Evolutionary conservation across 2,329 filamentous ascomycete genomes (phyloP), one percentile per base, ranked within the genome.

Genomic region (Cladosporium colombiae): DNA sequence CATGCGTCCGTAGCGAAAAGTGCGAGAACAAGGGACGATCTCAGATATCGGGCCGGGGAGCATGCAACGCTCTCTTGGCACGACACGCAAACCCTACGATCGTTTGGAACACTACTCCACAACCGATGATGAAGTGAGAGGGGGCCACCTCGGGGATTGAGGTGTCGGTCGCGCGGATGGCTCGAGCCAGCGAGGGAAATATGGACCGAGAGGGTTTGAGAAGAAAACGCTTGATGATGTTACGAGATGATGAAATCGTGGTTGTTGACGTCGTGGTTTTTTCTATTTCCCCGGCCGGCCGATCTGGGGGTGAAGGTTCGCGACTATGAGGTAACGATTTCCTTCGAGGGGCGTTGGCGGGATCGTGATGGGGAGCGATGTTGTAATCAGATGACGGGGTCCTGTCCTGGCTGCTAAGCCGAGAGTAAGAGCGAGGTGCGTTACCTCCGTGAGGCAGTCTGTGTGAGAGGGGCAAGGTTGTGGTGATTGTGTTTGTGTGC

Each of bases 1-100:
- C 40, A 53, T n/a, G 25, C 50, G 13, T 53, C 49, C 50, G 40
- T n/a, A 29, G 50, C 50, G 18, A 57, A 14, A 31, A 31, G 18
- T 16, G 29, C 29, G 37, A 37, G 14, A 33, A 25, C n/a, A 29
- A n/a, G 31, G 33, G 53, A 57, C 53, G 53, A 57, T 21, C 53
- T 57, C 21, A 23, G 40, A 31, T 27, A 59, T 40, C 56, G 56
- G 56, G 21, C 56, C 56, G 56, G 35, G 6, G 11, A 35, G 29
- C 53, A 57, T 14, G 18, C 16, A 40, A 40, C 35, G 31, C n/a
- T 58, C 56, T 59, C 56, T 59, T 59, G 56, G 56, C 56, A 44
- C 33, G 33, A 59, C 56, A 46, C 56, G 33, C 27, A 59, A 59
- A 31, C 40, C 40, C 40, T 44, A 44, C 18, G 40, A 21, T 44